Percentiles rank a stretch among this genome's conserved stretches.
Conservation (phyloP, 2,329 filamentous ascomycete species). For the Monosporascus ibericus region DNA sequence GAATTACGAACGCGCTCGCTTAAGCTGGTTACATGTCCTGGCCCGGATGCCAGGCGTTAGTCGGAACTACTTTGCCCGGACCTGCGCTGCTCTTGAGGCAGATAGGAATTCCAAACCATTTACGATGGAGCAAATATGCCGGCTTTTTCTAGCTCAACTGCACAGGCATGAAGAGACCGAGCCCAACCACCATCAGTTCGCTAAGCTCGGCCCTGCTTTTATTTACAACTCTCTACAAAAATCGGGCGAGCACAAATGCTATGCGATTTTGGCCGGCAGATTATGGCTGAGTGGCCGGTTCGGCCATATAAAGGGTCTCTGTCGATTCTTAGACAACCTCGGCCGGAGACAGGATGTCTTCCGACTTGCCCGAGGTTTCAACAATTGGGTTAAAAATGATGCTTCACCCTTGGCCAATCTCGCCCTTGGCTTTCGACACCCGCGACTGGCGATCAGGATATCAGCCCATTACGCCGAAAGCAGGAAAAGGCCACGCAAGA, state of each 20-base stretch:
- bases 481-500: background rate
- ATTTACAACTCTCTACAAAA: conserved; percentile 1
- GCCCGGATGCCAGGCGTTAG: conserved; percentile 19
- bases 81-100: conserved; percentile 17
- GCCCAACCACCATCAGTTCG: background rate
- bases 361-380: conserved; percentile 11
- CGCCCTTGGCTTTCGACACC: conserved; percentile 15
- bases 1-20: conserved; percentile 11
- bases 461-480: conserved; percentile 9
- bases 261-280: conserved; percentile 4
- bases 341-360: conserved; percentile 18
- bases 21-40: conserved; percentile 21
- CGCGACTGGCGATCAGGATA: conserved; percentile 19
- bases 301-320: conserved; percentile 10
- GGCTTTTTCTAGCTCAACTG: conserved; percentile 16
- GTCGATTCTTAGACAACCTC: conserved; percentile 15
- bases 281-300: conserved; percentile 18
- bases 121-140: conserved; percentile 14
- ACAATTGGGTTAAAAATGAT: conserved; percentile 6
- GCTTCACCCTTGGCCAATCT: conserved; percentile 12
- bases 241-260: conserved; percentile 2
- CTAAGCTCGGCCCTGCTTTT: background rate
- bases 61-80: conserved; percentile 10
- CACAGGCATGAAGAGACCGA: conserved; percentile 3
- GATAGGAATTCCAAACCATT: conserved; percentile 8